These are phyloP conservation scores for Hibiscus mutabilis DNA, from an alignment of 345 rosid species.

Conservation along the genomic window DNA sequence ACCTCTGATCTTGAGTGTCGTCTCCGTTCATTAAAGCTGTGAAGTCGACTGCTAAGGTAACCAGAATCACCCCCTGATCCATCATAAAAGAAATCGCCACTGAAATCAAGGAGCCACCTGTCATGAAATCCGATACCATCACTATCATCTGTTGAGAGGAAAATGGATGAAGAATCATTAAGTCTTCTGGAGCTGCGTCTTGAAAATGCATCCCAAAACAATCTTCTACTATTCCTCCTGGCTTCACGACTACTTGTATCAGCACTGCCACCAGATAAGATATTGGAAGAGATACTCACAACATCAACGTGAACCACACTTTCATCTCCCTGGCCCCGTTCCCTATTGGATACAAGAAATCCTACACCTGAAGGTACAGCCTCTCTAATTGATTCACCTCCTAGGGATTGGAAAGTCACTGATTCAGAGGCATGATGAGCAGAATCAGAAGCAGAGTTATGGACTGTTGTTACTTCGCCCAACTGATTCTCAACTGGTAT, in stretches of 20 bases:
- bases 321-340: constrained; percentile 29
- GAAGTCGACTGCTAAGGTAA: constrained; percentile 39
- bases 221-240: constrained; percentile 44
- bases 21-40: constrained; percentile 39
- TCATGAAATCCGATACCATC: constrained; percentile 36
- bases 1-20: constrained; percentile 63
- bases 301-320: constrained; percentile 44
- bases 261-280: constrained; percentile 28
- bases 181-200: constrained; percentile 41
- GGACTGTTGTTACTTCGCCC: constrained; percentile 20
- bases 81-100: constrained; percentile 35
- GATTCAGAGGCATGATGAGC: constrained; percentile 27
- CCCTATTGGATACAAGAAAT: constrained; percentile 43
- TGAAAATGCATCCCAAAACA: constrained; percentile 58
- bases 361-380: constrained; percentile 38
- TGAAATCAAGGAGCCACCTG: constrained; percentile 51
- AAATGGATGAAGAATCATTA: constrained; percentile 33
- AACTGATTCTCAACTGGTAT: constrained; percentile 25
- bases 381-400: constrained; percentile 32
- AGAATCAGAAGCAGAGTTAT: constrained; percentile 26
- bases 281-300: constrained; percentile 47
- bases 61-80: constrained; percentile 38
- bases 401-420: constrained; percentile 11
- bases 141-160: constrained; percentile 36
- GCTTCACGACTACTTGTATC: constrained; percentile 35